These are phyloP conservation scores for Tuctoria greenei DNA, from an alignment of 176 grass and related monocot species.

Conservation along the genomic window DNA sequence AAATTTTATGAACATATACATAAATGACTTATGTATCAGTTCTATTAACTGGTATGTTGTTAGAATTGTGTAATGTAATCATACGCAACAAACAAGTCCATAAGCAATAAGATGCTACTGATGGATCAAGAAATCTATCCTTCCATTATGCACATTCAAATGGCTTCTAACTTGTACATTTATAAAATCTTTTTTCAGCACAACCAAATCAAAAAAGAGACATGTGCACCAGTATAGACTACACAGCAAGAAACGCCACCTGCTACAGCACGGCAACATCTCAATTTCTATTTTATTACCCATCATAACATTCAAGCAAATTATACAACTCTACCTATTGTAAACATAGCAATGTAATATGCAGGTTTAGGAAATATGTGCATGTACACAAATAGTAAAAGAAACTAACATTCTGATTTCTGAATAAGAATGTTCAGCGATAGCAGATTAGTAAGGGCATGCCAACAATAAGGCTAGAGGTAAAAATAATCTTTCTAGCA, in stretches of 20 bases:
- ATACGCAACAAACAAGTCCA: conserved; percentile 15
- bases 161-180: not conserved
- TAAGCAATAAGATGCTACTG: conserved; percentile 1
- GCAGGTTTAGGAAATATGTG: not conserved
- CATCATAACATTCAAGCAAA: not conserved
- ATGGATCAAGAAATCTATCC: not conserved
- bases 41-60: not conserved
- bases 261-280: not conserved
- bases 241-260: not conserved
- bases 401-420: not conserved
- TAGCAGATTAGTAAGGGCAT: not conserved
- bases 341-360: not conserved
- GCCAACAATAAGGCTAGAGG: not conserved
- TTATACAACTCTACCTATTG: not conserved
- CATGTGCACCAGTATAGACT: not conserved
- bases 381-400: not conserved
- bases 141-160: not conserved
- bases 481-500: conserved; percentile 6
- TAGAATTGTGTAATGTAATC: not conserved
- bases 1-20: conserved; percentile 30
- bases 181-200: not conserved
- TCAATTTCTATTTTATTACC: conserved; percentile 1
- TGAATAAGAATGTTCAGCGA: conserved; percentile 22
- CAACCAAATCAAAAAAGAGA: not conserved
- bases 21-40: not conserved